Evolutionary conservation across 495 filamentous ascomycete species (phyloP), one percentile per base, ranked within the genome.

Genomic region (Daldinia loculata): DNA sequence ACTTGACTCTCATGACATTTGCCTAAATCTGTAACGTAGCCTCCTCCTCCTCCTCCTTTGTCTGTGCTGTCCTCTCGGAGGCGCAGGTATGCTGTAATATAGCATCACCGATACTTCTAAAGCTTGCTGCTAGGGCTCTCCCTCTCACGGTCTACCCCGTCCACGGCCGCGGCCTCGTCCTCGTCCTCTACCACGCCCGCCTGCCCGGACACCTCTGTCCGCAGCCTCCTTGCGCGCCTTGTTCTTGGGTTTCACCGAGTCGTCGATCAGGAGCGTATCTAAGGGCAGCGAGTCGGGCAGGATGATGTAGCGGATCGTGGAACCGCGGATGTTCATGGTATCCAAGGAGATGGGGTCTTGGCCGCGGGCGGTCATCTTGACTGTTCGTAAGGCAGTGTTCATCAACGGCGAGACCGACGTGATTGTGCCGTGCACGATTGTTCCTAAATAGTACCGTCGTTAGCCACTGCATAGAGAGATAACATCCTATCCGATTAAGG

Each of bases 161-260:
- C 91, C 87, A 62, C 91, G 80, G 3, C 87, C 87, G 41, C 90
- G 85, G 6, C 89, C 86, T 84, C 79, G 85, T 74, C 87, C 91
- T 61, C 91, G 82, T 32, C 87, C 81, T 43, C 86, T 80, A 55
- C 86, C 85, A 64, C 86, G 83, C 26, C 76, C 71, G 52, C 89
- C 88, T 68, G 89, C 86, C 15, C 89, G 83, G 24, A 84, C 82
- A 24, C 90, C 90, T 59, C 88, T 82, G 71, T 92, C 91, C 30
- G 89, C 85, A 7, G 70, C 83, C 81, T 99, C 96, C 85, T 99
- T 99, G 75, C 95, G 85, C 30, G 95, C 95, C 89, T 98, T 98
- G 81, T 99, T 98, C 89, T 98, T 98, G 56, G 95, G 95, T 84
- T 99, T 99, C 34, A 94, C 93, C 59, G 93, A 89, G 79, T 99